Evolutionary conservation across 2,329 filamentous ascomycete species (phyloP), one percentile per base, ranked within the genome.

Genomic region (Magnaporthales sp.): DNA sequence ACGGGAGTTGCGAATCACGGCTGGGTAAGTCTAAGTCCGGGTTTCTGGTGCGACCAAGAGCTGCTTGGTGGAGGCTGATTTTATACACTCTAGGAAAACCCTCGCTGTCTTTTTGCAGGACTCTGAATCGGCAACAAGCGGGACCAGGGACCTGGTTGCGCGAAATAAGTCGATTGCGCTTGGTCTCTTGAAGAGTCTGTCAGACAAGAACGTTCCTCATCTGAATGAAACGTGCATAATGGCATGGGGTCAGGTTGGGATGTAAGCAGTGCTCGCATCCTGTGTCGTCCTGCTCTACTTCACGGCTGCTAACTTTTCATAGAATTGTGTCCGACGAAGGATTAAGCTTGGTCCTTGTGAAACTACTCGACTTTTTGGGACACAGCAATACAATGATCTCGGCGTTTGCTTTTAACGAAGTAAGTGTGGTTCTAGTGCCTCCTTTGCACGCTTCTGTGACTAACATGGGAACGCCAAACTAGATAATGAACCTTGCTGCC

Each of bases 281-380:
- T 31, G 15, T 63, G 60, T 66, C 32, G 31, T 66, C 70, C 46
- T 3, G 29, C 10, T 27, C 3, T 15, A 62, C 30, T 32, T 29
- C 29, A 5, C 9, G 7, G 24, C 29, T 10, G 29, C 64, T 60
- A 32, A 58, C 51, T 30, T 24, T 29, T 29, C 5, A 19, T 66
- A 89, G 87, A 67, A 83, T 89, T 10, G 89, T 91, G 61, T 85
- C 87, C 19, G 91, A 95, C 69, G 88, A 94, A 69, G 92, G 97
- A 74, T 85, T 97, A 66, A 95, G 95, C 71, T 85, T 97, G 65
- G 90, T 95, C 26, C 80, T 99, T 31, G 84, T 96, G 67, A 89
- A 91, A 70, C 83, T 98, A 7, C 83, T 97, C 9, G 91, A 96
- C 67, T 97, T 95, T 74, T 81, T 98, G 9, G 94, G 94, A 8